Evolutionary conservation across 192 early-diverging fungal species (phyloP), one percentile per base, ranked within the genome.

Genomic region (Gigaspora rosea): DNA sequence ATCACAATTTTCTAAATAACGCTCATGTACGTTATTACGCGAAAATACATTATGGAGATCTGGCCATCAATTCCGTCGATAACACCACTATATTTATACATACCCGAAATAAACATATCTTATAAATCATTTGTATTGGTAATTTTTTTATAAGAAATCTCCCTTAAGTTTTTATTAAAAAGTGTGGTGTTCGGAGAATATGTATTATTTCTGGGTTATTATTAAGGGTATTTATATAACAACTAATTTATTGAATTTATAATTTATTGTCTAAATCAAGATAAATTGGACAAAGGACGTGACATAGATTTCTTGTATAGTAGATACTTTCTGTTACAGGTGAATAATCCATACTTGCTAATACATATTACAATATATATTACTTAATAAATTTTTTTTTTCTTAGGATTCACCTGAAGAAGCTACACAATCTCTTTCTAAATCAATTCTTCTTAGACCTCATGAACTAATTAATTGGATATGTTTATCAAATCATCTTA

Each of bases 381-480:
- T 22, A 6, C 47, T 33, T 54, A 22, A 13, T 15, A 7, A n/a
- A 49, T 49, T 46, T 52, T 50, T 48, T 72, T 66, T 32, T 16
- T 47, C n/a, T 36, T n/a, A 82, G 81, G 75, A 71, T 41, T 57
- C 71, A 9, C 58, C 49, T 15, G 50, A 63, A 20, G 13, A 70
- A 52, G 78, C 86, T 16, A 85, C 78, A 52, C 56, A 76, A 16
- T 71, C 80, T 4, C 48, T 87, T 18, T 73, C 83, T 2, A 87
- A 81, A 75, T 79, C 83, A 20, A 76, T 87, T 1, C 86, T 83
- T 27, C 79, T 83, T 47, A 71, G 69, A n/a, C 86, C 86, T 32
- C 65, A 78, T 12, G 76, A 86, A 20, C 79, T 82, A 9, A 33
- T 50, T 6, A 59, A 78, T 8, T 87, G 86, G 86, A 74, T 54